phyloP scores from a whole-genome alignment of 768 basidiomycete species.

The Trametes villosa region DNA sequence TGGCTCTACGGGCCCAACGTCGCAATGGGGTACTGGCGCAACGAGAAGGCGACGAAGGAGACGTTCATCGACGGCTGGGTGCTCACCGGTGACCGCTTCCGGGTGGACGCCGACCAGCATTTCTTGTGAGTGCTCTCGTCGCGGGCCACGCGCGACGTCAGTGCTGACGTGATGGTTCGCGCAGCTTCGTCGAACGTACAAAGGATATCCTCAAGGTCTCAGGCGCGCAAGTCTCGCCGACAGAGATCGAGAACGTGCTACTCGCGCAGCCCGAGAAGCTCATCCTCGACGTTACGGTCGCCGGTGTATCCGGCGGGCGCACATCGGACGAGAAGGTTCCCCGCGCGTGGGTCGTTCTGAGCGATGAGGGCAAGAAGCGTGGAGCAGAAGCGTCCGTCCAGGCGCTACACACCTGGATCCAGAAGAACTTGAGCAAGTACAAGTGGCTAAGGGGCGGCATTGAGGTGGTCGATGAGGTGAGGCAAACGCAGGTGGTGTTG shows the following conservation, averaged over 20 bases:
- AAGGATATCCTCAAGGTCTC: constrained; percentile 87
- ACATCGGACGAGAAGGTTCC: constrained; percentile 76
- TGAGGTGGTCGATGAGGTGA: constrained; percentile 63
- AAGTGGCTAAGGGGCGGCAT: constrained; percentile 81
- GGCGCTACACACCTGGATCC: constrained; percentile 63
- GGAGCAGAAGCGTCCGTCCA: constrained; percentile 47
- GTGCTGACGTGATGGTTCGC: background rate
- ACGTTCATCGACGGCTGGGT: constrained; percentile 77
- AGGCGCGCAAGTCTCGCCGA: constrained; percentile 79
- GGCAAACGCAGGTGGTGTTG: constrained; percentile 25
- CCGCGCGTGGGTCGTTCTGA: constrained; percentile 79
- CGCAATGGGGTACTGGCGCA: constrained; percentile 73
- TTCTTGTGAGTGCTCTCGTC: constrained; percentile 58
- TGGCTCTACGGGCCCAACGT: constrained; percentile 60
- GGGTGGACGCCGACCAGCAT: constrained; percentile 59
- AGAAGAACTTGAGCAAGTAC: constrained; percentile 67
- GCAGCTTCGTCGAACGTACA: constrained; percentile 73
- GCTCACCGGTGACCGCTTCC: constrained; percentile 72
- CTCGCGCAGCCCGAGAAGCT: constrained; percentile 63
- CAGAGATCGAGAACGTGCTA: constrained; percentile 73
- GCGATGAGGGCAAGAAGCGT: constrained; percentile 51
- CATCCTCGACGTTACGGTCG: constrained; percentile 69
- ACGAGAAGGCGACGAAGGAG: constrained; percentile 64
- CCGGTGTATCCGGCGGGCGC: constrained; percentile 73
- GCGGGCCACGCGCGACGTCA: background rate